Conservation (phyloP, 805 yeast genomes). For the Babjeviella inositovora region DNA sequence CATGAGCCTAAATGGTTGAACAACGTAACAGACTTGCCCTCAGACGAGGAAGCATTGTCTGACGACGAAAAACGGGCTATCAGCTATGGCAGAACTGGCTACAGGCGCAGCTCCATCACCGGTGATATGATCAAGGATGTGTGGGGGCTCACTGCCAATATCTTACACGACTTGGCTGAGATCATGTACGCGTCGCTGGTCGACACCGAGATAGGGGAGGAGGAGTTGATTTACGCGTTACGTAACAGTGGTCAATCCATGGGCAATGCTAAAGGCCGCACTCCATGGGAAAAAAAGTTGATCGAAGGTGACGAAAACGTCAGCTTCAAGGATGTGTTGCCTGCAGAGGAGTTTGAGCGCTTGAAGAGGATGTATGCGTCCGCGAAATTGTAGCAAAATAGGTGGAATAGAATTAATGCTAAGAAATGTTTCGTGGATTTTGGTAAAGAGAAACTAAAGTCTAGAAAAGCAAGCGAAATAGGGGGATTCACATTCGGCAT, state of each 20-base stretch:
- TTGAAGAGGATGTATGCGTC: constrained; percentile 28
- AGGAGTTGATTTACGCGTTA: constrained; percentile 19
- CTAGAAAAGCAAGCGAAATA: no score
- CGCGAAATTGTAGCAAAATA: no score
- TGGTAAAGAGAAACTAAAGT: no score
- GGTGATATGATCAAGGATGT: constrained; percentile 38
- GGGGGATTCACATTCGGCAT: no score
- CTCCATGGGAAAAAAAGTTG: constrained; percentile 14
- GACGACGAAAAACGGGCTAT: background rate
- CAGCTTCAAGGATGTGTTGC: constrained; percentile 27
- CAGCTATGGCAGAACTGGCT: constrained; percentile 3
- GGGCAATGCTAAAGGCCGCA: constrained; percentile 11
- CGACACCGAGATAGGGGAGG: constrained; percentile 15
- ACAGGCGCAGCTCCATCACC: constrained; percentile 1
- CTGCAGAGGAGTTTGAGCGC: constrained; percentile 20
- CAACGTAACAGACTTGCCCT: constrained; percentile 40
- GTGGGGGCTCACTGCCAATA: constrained; percentile 77
- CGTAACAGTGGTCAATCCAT: constrained; percentile 20
- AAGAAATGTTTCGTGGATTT: no score
- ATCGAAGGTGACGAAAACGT: constrained; percentile 13
- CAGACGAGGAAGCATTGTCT: constrained; percentile 40
- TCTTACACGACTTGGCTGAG: constrained; percentile 53
- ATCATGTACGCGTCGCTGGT: constrained; percentile 19
- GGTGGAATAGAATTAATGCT: no score
- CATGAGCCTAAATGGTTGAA: constrained; percentile 51